phyloP scores from a whole-genome alignment of 768 basidiomycete species.

The Tylopilus subfusipes region DNA sequence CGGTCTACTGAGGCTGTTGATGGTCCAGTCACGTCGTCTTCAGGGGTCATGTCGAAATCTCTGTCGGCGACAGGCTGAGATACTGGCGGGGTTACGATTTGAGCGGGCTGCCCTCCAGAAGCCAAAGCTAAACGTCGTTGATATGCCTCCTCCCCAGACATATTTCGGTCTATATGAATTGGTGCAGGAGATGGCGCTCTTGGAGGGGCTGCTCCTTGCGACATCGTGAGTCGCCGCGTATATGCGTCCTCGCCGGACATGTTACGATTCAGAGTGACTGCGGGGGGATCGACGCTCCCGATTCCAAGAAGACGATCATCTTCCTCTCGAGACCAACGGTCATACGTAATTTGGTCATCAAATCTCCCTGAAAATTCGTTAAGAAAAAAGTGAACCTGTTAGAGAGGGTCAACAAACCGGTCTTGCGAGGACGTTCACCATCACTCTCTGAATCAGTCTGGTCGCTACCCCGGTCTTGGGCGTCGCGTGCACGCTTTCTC shows the following conservation, averaged over 20 bases:
- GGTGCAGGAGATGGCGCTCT: constrained; percentile 31
- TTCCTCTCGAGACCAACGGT: constrained; percentile 55
- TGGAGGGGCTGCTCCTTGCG: constrained; percentile 32
- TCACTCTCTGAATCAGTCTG: constrained; percentile 73
- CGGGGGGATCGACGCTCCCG: constrained; percentile 22
- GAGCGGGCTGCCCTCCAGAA: constrained; percentile 20
- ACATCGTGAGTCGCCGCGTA: constrained; percentile 73
- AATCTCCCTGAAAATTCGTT: constrained; percentile 33
- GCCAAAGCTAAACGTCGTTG: constrained; percentile 73
- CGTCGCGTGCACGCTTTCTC: constrained; percentile 53
- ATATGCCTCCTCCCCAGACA: constrained; percentile 79
- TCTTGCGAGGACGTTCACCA: constrained; percentile 60
- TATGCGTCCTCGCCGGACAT: constrained; percentile 81
- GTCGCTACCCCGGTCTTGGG: constrained; percentile 44
- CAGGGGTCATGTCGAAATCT: constrained; percentile 16
- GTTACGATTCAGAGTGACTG: constrained; percentile 41
- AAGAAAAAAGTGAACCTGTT: constrained; percentile 8
- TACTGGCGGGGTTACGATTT: constrained; percentile 22
- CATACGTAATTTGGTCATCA: constrained; percentile 40
- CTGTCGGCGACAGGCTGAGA: constrained; percentile 18
- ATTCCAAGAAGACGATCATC: constrained; percentile 37
- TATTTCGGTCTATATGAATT: constrained; percentile 39
- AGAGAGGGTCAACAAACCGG: constrained; percentile 43
- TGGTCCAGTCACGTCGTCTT: constrained; percentile 3
- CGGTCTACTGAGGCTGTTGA: constrained; percentile 1